phyloP scores from a whole-genome alignment of 495 filamentous ascomycete genomes.

The Tuber indicum region DNA sequence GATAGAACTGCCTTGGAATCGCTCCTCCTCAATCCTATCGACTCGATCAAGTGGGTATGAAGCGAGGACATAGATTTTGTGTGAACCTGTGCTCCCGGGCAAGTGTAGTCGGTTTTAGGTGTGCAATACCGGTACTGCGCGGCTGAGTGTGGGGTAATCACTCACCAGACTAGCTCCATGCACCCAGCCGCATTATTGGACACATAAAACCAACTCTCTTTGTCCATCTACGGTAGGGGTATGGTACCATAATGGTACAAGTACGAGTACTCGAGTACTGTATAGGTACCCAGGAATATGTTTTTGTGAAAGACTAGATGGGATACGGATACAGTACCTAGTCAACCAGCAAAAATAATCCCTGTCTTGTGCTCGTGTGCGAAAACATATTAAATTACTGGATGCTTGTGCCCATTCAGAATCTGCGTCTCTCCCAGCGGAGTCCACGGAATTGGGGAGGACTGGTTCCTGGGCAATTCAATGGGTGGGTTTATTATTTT shows the following conservation, averaged over 20 bases:
- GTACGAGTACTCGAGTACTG: no score
- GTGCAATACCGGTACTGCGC: not conserved
- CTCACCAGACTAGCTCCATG: not conserved
- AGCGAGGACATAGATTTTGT: not conserved
- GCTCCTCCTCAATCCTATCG: not conserved
- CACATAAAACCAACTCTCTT: not conserved
- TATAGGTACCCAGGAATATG: no score
- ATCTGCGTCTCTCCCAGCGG: not conserved
- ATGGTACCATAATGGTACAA: no score
- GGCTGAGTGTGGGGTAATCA: not conserved
- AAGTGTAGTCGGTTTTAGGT: not conserved
- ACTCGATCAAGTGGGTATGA: not conserved
- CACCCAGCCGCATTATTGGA: not conserved
- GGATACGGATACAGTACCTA: no score
- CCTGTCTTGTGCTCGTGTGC: no score
- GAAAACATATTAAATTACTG: no score
- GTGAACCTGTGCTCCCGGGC: not conserved
- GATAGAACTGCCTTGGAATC: not conserved
- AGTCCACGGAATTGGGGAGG: not conserved
- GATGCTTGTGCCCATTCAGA: not conserved
- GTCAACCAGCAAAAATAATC: no score
- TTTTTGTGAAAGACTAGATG: no score
- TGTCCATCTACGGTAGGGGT: no score
- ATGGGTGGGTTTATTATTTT: not conserved
- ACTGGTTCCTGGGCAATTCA: not conserved